phyloP scores from a whole-genome alignment of 495 filamentous ascomycete genomes.

The Chaetomium tenue region DNA sequence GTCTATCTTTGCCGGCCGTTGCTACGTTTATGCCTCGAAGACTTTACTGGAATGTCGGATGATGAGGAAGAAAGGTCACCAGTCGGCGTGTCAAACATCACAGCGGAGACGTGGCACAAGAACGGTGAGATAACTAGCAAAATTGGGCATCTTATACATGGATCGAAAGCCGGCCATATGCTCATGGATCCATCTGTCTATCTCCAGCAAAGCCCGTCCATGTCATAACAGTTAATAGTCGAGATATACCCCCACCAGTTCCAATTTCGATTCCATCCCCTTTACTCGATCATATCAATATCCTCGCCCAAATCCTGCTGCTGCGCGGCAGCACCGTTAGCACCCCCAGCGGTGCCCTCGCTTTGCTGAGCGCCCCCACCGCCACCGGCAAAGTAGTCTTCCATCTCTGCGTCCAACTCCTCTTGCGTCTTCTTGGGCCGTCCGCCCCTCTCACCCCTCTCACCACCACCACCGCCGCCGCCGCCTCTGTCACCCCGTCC shows the following conservation, averaged over 20 bases:
- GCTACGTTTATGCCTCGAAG: constrained; percentile 7
- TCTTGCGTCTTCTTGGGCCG: constrained; percentile 87
- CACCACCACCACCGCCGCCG: constrained; percentile 43
- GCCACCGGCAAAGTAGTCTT: constrained; percentile 73
- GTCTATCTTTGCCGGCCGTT: constrained; percentile 17
- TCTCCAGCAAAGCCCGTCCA: not conserved
- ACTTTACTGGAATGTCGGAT: constrained; percentile 16
- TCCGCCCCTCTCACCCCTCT: constrained; percentile 46
- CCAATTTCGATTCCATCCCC: not conserved
- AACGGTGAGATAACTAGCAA: not conserved
- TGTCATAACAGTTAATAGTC: not conserved
- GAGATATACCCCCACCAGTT: not conserved
- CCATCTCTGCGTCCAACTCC: constrained; percentile 94
- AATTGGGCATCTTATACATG: not conserved
- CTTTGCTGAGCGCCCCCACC: constrained; percentile 26
- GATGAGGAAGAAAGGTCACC: constrained; percentile 25
- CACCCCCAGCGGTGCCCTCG: constrained; percentile 21
- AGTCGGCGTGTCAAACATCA: too few species aligned
- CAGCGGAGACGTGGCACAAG: too few species aligned
- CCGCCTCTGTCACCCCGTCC: constrained; percentile 32
- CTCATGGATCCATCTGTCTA: not conserved
- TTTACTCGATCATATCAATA: constrained; percentile 36
- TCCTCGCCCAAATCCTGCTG: constrained; percentile 24
- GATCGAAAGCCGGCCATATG: not conserved
- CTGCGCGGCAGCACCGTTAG: not conserved